phyloP scores from a whole-genome alignment of 2,329 filamentous ascomycete genomes.

The Fonsecaea pedrosoi region DNA sequence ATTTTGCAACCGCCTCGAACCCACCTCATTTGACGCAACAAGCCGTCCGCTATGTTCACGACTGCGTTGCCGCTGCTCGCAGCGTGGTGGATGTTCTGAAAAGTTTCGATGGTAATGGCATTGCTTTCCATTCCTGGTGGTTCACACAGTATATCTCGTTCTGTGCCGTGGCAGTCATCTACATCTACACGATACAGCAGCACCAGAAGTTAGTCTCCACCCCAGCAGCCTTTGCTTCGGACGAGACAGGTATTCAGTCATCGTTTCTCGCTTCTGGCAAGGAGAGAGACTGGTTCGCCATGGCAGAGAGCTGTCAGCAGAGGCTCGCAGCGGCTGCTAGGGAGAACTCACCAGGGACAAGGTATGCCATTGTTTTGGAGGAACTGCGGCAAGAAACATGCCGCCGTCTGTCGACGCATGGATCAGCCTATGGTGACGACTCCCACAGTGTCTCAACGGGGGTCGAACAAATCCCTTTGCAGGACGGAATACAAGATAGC shows the following conservation, averaged over 20 bases:
- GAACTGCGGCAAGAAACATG: conserved; percentile 6
- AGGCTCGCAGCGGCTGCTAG: conserved; percentile 3
- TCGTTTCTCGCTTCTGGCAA: not conserved
- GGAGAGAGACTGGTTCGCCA: conserved; percentile 6
- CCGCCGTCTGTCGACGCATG: not conserved
- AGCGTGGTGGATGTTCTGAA: conserved; percentile 5
- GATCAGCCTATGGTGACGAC: not conserved
- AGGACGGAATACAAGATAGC: not conserved
- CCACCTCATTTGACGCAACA: not conserved
- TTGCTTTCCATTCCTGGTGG: conserved; percentile 11
- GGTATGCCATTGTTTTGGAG: conserved; percentile 8
- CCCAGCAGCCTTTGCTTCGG: not conserved
- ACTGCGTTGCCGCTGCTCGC: not conserved
- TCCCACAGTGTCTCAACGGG: not conserved
- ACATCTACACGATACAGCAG: conserved; percentile 19
- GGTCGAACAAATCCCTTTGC: not conserved
- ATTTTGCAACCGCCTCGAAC: not conserved
- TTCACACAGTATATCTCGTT: conserved; percentile 20
- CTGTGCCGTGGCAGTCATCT: conserved; percentile 15
- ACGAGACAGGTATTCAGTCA: not conserved
- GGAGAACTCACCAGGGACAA: conserved; percentile 4
- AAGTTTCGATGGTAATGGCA: conserved; percentile 1
- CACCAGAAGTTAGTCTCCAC: conserved; percentile 8
- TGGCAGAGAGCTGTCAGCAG: not conserved
- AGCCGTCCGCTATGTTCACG: not conserved